Evolutionary conservation across 768 basidiomycete species (phyloP).

Genomic region (Russula olivacea): DNA sequence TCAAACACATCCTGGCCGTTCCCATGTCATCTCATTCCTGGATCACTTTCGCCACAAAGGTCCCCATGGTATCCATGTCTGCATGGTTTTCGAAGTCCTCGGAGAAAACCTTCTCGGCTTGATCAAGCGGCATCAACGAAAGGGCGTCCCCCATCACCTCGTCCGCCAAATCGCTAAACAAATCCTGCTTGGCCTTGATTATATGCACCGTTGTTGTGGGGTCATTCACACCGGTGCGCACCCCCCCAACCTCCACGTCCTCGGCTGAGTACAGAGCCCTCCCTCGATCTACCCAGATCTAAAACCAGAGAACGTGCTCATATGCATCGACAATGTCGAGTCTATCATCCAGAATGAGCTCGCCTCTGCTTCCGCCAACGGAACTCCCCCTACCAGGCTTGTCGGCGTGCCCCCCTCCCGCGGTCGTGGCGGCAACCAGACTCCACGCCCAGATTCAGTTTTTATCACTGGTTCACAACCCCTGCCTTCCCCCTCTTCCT

Average conservation of each 20-base stretch:
- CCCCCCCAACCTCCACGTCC: conserved; percentile 3
- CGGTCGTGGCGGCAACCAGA: conserved; percentile 94
- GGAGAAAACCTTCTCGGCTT: conserved; percentile 94
- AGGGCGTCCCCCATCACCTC: conserved; percentile 89
- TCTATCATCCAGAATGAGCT: conserved; percentile 83
- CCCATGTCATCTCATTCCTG: conserved; percentile 94
- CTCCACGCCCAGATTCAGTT: conserved; percentile 73
- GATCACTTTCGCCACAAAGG: conserved; percentile 97
- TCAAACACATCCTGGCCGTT: conserved; percentile 77
- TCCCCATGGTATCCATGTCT: conserved; percentile 94
- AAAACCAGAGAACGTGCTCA: conserved; percentile 97
- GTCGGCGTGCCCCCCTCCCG: conserved; percentile 92
- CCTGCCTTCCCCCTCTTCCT: conserved; percentile 77
- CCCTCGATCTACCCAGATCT: conserved; percentile 50
- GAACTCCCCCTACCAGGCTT: conserved; percentile 50
- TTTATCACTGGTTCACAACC: conserved; percentile 94
- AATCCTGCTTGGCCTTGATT: conserved; percentile 89
- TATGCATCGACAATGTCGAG: conserved; percentile 96
- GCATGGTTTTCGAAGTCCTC: conserved; percentile 99
- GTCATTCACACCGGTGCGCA: conserved; percentile 86
- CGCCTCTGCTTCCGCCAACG: conserved; percentile 45
- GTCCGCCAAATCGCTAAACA: conserved; percentile 98
- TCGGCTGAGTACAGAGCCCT: conserved; percentile 14
- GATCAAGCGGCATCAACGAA: conserved; percentile 97
- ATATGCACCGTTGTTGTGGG: conserved; percentile 95